Percentiles rank a stretch among this genome's conserved stretches.
These are phyloP conservation scores for Aspergillus hortae DNA, from an alignment of 2,329 filamentous ascomycete genomes.

Conservation along the genomic window DNA sequence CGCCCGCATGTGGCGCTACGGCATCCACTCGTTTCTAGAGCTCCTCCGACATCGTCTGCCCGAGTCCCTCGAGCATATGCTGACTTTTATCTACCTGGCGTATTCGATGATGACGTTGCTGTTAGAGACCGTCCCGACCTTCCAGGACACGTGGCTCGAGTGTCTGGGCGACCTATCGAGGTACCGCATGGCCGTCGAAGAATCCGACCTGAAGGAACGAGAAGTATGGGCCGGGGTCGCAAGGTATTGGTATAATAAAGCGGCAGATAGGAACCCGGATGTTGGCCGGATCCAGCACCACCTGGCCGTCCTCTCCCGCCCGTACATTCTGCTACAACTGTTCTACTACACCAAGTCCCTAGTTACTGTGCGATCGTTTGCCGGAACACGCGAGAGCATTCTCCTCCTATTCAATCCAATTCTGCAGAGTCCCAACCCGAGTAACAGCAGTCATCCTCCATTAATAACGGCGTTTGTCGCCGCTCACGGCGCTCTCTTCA, in stretches of 20 bases:
- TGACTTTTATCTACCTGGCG: conserved; percentile 81
- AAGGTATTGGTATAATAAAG: conserved; percentile 78
- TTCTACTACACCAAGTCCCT: conserved; percentile 60
- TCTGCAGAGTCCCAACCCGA: conserved; percentile 37
- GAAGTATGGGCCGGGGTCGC: conserved; percentile 81
- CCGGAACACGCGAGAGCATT: conserved; percentile 55
- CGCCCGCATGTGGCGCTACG: conserved; percentile 88
- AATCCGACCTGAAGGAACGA: conserved; percentile 68
- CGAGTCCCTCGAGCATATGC: conserved; percentile 78
- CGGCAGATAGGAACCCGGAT: conserved; percentile 70
- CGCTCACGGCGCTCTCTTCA: conserved; percentile 51
- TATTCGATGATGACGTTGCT: conserved; percentile 88
- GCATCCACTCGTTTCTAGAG: conserved; percentile 82
- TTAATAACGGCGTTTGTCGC: conserved; percentile 51
- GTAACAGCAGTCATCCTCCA: conserved; percentile 24
- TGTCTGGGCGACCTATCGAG: conserved; percentile 82
- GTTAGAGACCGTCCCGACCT: conserved; percentile 78
- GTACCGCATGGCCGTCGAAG: conserved; percentile 89
- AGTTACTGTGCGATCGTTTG: conserved; percentile 53
- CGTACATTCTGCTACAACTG: conserved; percentile 55
- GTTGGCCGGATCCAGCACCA: conserved; percentile 85
- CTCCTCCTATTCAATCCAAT: conserved; percentile 53
- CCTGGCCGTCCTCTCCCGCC: conserved; percentile 64
- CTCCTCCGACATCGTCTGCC: conserved; percentile 71
- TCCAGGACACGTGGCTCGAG: conserved; percentile 89